Conservation (phyloP, 257 asterid genomes). For the Handroanthus guayacan region DNA sequence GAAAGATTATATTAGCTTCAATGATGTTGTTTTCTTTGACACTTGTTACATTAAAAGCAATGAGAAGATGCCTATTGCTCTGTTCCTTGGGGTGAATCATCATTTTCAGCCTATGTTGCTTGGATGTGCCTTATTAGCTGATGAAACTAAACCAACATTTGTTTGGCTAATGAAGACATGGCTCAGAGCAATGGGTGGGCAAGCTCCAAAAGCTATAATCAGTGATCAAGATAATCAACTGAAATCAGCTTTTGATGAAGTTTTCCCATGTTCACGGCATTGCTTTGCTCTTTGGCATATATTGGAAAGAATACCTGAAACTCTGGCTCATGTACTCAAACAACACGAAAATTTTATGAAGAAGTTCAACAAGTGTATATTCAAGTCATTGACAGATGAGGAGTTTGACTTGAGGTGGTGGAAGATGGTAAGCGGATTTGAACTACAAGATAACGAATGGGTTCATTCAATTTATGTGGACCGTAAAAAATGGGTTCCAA, state of each 20-base stretch:
- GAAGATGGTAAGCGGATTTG: constrained; percentile 94
- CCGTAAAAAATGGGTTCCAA: constrained; percentile 86
- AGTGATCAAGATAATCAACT: constrained; percentile 77
- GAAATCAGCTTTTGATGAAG: constrained; percentile 76
- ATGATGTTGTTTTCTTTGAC: constrained; percentile 80
- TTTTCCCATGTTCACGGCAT: constrained; percentile 73
- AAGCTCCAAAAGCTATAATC: constrained; percentile 77
- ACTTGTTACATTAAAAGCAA: constrained; percentile 74
- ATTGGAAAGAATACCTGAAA: constrained; percentile 73
- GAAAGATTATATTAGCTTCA: constrained; percentile 79
- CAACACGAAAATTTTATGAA: constrained; percentile 67
- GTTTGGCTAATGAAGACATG: constrained; percentile 97
- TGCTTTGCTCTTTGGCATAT: constrained; percentile 94
- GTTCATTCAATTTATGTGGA: constrained; percentile 79
- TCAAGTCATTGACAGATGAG: constrained; percentile 83
- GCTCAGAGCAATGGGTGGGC: constrained; percentile 92
- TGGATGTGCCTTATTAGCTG: constrained; percentile 86
- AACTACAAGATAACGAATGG: constrained; percentile 93
- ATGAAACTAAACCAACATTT: constrained; percentile 75
- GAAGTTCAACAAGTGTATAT: constrained; percentile 86
- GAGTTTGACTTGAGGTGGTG: constrained; percentile 97
- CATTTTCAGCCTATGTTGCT: constrained; percentile 91
- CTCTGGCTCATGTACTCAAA: constrained; percentile 69
- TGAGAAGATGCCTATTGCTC: constrained; percentile 86
- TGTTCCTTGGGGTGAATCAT: constrained; percentile 92